Percentiles rank a stretch among this genome's conserved stretches.
These are phyloP conservation scores for Tulasnella sp. DNA, from an alignment of 768 basidiomycete species.

Conservation along the genomic window DNA sequence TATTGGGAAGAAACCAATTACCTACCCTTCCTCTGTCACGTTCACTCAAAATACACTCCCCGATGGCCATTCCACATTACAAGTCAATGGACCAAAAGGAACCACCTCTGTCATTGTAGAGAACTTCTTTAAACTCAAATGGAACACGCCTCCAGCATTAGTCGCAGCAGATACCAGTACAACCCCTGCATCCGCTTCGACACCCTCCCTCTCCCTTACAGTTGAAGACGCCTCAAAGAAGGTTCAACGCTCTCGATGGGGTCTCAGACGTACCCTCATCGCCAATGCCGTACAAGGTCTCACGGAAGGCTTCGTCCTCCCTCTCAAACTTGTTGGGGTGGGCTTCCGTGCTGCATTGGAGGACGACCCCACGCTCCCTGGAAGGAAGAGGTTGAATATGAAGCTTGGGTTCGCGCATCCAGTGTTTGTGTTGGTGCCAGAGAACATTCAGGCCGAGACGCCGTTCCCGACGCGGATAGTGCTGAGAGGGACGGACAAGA, in stretches of 20 bases:
- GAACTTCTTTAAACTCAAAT: constrained; percentile 8
- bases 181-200: not conserved
- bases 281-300: constrained; percentile 84
- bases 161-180: not conserved
- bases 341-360: constrained; percentile 87
- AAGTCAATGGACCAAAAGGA: constrained; percentile 52
- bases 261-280: constrained; percentile 83
- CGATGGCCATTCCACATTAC: constrained; percentile 27
- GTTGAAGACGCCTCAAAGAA: constrained; percentile 55
- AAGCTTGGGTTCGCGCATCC: constrained; percentile 89
- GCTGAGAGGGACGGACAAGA: constrained; percentile 77
- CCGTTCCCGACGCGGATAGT: constrained; percentile 75
- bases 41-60: constrained; percentile 28
- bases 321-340: constrained; percentile 85
- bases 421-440: constrained; percentile 71
- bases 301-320: constrained; percentile 73
- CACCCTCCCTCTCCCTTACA: constrained; percentile 27
- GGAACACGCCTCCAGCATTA: not conserved
- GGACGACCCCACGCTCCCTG: constrained; percentile 51
- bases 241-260: constrained; percentile 85
- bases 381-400: constrained; percentile 63
- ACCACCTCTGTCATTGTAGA: constrained; percentile 30
- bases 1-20: constrained; percentile 39
- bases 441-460: constrained; percentile 68
- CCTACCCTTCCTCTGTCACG: constrained; percentile 41